Evolutionary conservation across 2,329 filamentous ascomycete genomes (phyloP), one percentile per base, ranked within the genome.

Genomic region (Cordyceps militaris): DNA sequence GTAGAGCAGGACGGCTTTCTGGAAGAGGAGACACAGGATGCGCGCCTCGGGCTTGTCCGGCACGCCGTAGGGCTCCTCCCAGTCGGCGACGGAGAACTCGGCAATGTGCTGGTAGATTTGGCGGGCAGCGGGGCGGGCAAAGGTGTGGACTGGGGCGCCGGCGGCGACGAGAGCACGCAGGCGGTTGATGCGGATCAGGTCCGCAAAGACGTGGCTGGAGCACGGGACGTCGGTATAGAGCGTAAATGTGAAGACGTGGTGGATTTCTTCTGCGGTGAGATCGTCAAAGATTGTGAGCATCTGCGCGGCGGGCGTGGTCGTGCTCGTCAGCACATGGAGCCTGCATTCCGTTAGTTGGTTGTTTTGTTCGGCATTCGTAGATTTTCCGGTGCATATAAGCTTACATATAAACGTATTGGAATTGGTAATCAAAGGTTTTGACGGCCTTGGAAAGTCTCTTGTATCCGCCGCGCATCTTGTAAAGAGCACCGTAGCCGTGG

Each of bases 321-420:
- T 55, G 52, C 51, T 54, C 8, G 51, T 34, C 24, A 54, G 26
- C 4, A 54, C 51, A 34, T 54, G 51, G 14, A 54, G 51, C 40
- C 51, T 54, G 21, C 13, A 1, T 9, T 8, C 24, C 26, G 11
- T 21, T 23, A 14, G 19, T 54, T 36, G 44, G 40, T 21, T 16
- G 13, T 9, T 16, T 43, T 54, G 5, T 23, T 14, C 10, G n/a
- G 38, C 21, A 8, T 10, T 21, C 38, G n/a, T 11, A 9, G 7
- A 6, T 4, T 23, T 6, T 32, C 30, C 6, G 30, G 32, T 13
- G 34, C 16, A 26, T 13, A 19, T 8, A 13, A 30, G 19, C 42
- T 13, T 55, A 47, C 52, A 55, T 36, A 16, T 47, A 55, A 14
- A 55, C 52, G 32, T 55, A 55, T 55, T 55, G 52, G 9, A 55